These are phyloP conservation scores for Dipodascopsis uninucleata DNA, from an alignment of 805 yeast genomes.

Conservation along the genomic window DNA sequence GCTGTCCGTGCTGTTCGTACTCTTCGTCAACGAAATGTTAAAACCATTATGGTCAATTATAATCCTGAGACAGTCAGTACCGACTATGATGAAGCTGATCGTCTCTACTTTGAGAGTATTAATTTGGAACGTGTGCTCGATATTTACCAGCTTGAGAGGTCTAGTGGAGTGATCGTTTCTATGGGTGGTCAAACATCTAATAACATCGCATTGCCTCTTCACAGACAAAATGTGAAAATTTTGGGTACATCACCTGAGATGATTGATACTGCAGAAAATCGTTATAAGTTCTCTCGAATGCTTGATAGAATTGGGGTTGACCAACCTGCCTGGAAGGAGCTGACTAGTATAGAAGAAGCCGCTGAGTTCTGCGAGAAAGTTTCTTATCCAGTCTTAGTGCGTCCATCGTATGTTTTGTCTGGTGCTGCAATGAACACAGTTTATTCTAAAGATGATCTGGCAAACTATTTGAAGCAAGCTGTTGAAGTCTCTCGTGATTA, in stretches of 20 bases:
- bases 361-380: conserved; percentile 87
- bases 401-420: conserved; percentile 94
- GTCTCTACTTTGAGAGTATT: conserved; percentile 92
- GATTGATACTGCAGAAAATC: conserved; percentile 97
- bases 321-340: conserved; percentile 99
- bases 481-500: conserved; percentile 96
- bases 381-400: conserved; percentile 89
- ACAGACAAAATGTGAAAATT: conserved; percentile 91
- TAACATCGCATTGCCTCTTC: conserved; percentile 88
- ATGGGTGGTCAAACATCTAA: conserved; percentile 99
- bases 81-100: conserved; percentile 96
- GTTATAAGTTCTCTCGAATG: conserved; percentile 97
- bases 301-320: conserved; percentile 94
- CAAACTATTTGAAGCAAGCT: conserved; percentile 83
- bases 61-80: conserved; percentile 99
- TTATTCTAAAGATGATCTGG: conserved; percentile 82
- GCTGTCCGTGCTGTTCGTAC: conserved; percentile 97
- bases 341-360: conserved; percentile 89
- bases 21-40: conserved; percentile 75
- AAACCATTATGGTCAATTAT: conserved; percentile 95
- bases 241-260: conserved; percentile 96
- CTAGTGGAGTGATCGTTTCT: conserved; percentile 88
- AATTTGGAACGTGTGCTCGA: conserved; percentile 91
- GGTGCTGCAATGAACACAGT: conserved; percentile 99
- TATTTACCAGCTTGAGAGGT: conserved; percentile 86